Base-by-base conservation (phyloP, 495 filamentous ascomycete species). In the Trichocladium antarcticum region DNA sequence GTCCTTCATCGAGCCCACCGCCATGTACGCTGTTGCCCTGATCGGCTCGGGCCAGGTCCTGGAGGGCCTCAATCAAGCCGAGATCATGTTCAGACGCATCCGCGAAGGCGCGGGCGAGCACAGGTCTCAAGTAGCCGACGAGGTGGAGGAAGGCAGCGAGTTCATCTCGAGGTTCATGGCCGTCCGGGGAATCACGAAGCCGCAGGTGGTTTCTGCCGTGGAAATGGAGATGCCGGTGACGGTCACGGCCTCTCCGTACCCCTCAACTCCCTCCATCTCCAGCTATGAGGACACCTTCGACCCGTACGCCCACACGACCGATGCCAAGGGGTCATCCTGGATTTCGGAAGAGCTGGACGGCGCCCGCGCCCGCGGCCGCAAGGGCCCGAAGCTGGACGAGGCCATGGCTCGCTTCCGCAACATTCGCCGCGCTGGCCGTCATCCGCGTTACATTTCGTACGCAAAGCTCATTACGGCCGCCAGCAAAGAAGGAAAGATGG, bases 391-490 rank as follows among this genome's bases (percentile, higher is more conserved):
- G 52, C 77, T 95, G 39, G 82, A 83, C 50, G 89, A 95, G 53
- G 84, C 87, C 41, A 71, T 95, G 54, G 74, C 70, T 21, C 82
- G 85, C 57, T 86, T 97, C 64, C 81, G 81, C 46, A 94, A 94
- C 68, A 93, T 95, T 72, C 89, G 92, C 56, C 87, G 89, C 38
- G 78, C 82, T 64, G 89, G 90, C 50, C 82, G 87, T 58, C 87
- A 95, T 62, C 89, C 93, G 37, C 80, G 90, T 53, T 95, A 95
- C 68, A 87, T 93, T 65, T 94, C 89, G 21, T 94, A 97, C 57
- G 86, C 88, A 29, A 95, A 95, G 70, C 76, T 98, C 58, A 92
- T 98, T 62, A 81, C 83, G 31, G 84, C 86, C 52, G 89, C 93
- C 49, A 85, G 89, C 41, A 87, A 89, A 63, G 78, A 85, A 54